Evolutionary conservation across 164 flowering plant genomes (phyloP), one percentile per base, ranked within the genome.

Genomic region (Tetracentron sinense): DNA sequence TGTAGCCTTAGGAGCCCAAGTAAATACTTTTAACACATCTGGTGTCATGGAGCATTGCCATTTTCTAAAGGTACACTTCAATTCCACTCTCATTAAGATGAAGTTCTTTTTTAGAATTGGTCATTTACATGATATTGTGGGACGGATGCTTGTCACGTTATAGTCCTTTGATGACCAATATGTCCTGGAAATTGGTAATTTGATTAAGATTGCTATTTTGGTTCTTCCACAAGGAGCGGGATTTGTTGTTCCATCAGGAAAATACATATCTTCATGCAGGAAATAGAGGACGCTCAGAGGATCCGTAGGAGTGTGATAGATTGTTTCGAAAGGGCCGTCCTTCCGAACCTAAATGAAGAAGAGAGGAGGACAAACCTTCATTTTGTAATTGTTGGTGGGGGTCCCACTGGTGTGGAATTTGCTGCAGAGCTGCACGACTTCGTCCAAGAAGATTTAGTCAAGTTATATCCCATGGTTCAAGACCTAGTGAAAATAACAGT

Each of bases 341-440:
- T 91, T 42, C 97, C 96, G 19, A 75, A 65, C 52, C 59, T 91
- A 14, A 82, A 65, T 57, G 92, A 90, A 29, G 96, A 90, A 59
- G 96, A 94, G 65, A 86, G 82, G 70, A 80, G 69, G 72, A 82
- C 69, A 35, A 76, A 82, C 57, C 90, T 94, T 69, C 92, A 91
- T 70, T 94, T 94, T 78, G 93, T 92, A 52, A 62, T 94, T 69
- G 95, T 94, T 69, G 98, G 97, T 53, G 98, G 98, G 63, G 98
- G 98, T 21, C 98, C 97, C 38, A 85, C 95, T 16, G 98, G 98
- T 30, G 98, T 91, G 61, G 97, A 94, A 75, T 91, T 94, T 82
- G 86, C 98, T 50, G 97, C 93, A 21, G 89, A 80, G 68, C 89
- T 91, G 72, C 91, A 91, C 76, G 98, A 94, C 68, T 91, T 73